Percentiles rank a stretch among this genome's conserved stretches.
Conservation (phyloP, 805 yeast species). For the Barnettozyma populi region DNA sequence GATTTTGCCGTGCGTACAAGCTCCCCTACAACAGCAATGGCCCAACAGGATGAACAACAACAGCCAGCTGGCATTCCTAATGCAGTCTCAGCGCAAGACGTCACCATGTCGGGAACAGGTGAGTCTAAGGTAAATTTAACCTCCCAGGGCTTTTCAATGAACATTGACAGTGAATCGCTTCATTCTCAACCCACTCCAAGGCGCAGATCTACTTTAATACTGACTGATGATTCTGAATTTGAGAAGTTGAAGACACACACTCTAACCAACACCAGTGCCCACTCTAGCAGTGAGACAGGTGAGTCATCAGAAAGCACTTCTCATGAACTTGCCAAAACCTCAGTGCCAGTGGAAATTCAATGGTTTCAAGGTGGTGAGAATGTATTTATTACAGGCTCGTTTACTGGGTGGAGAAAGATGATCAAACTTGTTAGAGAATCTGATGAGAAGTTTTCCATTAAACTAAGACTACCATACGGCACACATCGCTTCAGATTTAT, state of each 20-base stretch:
- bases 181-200: conserved; percentile 27
- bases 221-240: conserved; percentile 61
- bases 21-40: conserved; percentile 19
- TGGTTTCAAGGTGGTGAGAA: conserved; percentile 97
- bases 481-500: conserved; percentile 92
- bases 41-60: conserved; percentile 11
- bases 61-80: not conserved
- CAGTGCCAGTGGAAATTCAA: conserved; percentile 57
- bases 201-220: conserved; percentile 65
- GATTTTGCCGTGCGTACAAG: conserved; percentile 14
- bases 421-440: conserved; percentile 65
- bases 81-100: conserved; percentile 20
- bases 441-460: conserved; percentile 55
- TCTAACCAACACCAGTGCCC: conserved; percentile 21
- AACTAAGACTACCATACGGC: conserved; percentile 78
- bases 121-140: conserved; percentile 19
- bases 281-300: not conserved
- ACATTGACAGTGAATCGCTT: conserved; percentile 15
- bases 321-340: conserved; percentile 5
- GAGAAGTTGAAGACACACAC: conserved; percentile 42
- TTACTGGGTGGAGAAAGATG: conserved; percentile 98
- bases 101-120: conserved; percentile 25
- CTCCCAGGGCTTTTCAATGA: conserved; percentile 24
- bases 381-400: conserved; percentile 95
- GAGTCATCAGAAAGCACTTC: conserved; percentile 3